These are phyloP conservation scores for Paracamarosporium sp. DNA, from an alignment of 2,329 filamentous ascomycete species.

Conservation along the genomic window DNA sequence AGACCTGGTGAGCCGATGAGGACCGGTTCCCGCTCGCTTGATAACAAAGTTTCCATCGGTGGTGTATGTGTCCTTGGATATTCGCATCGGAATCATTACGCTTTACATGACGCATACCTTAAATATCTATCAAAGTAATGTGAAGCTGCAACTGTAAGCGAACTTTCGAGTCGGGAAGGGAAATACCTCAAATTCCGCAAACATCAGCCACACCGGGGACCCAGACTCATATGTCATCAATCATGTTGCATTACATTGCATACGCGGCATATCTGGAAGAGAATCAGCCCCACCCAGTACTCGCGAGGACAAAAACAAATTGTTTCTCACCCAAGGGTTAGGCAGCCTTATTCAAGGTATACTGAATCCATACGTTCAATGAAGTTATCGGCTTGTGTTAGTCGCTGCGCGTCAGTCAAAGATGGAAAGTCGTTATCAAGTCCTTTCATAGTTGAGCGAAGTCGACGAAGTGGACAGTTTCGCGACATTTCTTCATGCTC, in stretches of 20 bases:
- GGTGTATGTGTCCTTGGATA: neutral
- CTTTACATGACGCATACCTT: neutral
- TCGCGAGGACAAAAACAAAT: neutral
- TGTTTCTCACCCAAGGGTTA: neutral
- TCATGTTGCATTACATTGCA: neutral
- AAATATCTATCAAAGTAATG: too few relatives aligned
- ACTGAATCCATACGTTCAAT: neutral
- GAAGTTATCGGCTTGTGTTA: neutral
- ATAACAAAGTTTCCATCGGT: neutral
- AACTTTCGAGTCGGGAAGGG: neutral
- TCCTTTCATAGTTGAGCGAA: neutral
- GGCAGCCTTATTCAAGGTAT: neutral
- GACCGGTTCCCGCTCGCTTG: constrained; percentile 4
- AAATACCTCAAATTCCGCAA: neutral
- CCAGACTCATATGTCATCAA: too few relatives aligned
- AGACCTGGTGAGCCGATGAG: constrained; percentile 7
- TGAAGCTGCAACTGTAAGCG: neutral
- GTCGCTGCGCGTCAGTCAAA: neutral
- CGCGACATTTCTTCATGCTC: neutral
- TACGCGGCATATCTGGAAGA: neutral
- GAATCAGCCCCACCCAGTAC: neutral
- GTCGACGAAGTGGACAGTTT: neutral
- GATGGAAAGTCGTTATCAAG: constrained; percentile 6
- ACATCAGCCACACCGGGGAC: neutral
- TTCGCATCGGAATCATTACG: neutral